Percentiles rank a stretch among this genome's conserved stretches.
Conservation (phyloP, 108 stramenopile species). For the Aurantiochytrium sp. region DNA sequence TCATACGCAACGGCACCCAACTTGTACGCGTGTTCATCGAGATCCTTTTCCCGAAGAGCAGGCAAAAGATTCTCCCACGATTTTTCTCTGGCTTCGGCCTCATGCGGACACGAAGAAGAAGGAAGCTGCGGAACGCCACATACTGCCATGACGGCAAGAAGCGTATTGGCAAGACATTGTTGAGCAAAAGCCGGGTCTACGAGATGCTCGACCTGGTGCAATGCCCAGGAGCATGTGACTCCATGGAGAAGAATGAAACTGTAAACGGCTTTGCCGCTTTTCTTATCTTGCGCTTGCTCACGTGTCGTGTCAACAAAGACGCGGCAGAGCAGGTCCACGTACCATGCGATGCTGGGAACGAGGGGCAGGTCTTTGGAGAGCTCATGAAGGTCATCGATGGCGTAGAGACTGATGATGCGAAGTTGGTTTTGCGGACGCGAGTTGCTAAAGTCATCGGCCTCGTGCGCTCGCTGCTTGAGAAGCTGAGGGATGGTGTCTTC, state of each 20-base stretch:
- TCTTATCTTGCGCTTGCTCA: not conserved
- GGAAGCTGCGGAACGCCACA: not conserved
- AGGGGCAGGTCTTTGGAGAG: not conserved
- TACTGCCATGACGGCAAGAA: not conserved
- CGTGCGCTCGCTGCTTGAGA: not conserved
- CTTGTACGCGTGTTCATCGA: not conserved
- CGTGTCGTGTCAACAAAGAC: not conserved
- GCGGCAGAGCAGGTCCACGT: not conserved
- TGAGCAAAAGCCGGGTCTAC: not conserved
- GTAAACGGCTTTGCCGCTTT: not conserved
- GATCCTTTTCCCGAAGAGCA: not conserved
- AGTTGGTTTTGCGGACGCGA: not conserved
- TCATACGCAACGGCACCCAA: not conserved
- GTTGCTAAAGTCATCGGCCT: not conserved
- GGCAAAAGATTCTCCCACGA: not conserved
- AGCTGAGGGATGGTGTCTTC: not conserved
- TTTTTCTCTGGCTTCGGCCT: not conserved
- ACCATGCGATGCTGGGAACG: not conserved
- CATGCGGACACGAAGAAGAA: not conserved
- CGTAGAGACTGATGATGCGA: not conserved
- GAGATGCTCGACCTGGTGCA: slow-evolving; percentile 9
- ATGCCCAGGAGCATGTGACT: not conserved
- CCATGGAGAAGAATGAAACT: not conserved
- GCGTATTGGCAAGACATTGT: not conserved
- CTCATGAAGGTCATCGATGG: not conserved